Conservation (phyloP, 305 asterid species). For the Solanum hybrid region DNA sequence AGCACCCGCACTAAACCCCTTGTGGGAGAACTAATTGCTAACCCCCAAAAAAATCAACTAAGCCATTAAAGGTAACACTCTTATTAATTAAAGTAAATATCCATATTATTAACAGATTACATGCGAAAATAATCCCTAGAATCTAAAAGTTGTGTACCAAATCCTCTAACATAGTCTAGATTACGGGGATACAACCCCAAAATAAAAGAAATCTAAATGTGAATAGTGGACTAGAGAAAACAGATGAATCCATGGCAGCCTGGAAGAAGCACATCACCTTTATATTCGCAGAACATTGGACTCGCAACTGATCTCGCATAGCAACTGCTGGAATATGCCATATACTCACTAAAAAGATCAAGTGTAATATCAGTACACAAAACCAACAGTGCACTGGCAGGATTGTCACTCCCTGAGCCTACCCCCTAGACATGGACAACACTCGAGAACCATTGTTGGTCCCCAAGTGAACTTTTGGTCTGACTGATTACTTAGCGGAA, state of each 20-base stretch:
- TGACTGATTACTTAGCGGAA: neutral
- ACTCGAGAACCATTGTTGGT: neutral
- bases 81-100: neutral
- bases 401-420: neutral
- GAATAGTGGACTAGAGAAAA: neutral
- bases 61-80: neutral
- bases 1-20: neutral
- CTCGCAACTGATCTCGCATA: neutral
- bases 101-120: neutral
- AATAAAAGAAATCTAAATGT: neutral
- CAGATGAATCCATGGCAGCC: neutral
- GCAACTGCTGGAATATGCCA: neutral
- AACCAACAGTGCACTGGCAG: neutral
- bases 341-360: neutral
- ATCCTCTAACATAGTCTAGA: neutral
- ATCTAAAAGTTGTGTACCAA: neutral
- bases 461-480: neutral
- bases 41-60: neutral
- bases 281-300: too few species aligned
- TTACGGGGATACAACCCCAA: neutral
- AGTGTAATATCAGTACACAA: neutral
- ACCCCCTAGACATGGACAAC: neutral
- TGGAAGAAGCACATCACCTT: neutral
- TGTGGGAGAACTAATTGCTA: neutral
- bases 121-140: neutral